Evolutionary conservation across 352 stramenopile genomes (phyloP).

Genomic region (Phytophthora megakarya): DNA sequence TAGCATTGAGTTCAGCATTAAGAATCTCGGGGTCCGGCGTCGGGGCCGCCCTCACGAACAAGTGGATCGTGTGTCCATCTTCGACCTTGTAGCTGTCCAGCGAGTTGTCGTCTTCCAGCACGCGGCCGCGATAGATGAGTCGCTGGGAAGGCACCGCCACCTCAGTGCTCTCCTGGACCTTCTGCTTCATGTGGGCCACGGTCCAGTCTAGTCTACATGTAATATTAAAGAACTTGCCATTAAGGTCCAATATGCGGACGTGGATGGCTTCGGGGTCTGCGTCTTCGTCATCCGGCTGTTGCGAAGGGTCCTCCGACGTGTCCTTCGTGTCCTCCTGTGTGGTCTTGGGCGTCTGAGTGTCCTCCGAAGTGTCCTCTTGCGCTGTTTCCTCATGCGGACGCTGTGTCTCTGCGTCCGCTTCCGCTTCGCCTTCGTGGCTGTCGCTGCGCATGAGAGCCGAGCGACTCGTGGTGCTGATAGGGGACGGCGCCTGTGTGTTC

Average conservation of each 20-base stretch:
- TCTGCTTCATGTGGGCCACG: slow-evolving; percentile 67
- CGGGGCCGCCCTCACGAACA: slow-evolving; percentile 83
- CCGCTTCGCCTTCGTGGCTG: slow-evolving; percentile 21
- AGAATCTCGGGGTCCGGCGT: slow-evolving; percentile 65
- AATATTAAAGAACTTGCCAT: slow-evolving; percentile 87
- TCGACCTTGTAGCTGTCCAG: slow-evolving; percentile 90
- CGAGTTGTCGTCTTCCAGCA: slow-evolving; percentile 80
- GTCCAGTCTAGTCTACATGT: slow-evolving; percentile 66
- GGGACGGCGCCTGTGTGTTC: slow-evolving; percentile 3
- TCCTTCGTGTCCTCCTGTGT: slow-evolving; percentile 21
- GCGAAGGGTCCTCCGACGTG: not conserved
- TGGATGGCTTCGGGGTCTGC: slow-evolving; percentile 47
- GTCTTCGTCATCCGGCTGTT: slow-evolving; percentile 17
- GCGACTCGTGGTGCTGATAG: slow-evolving; percentile 18
- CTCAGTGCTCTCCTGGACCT: slow-evolving; percentile 76
- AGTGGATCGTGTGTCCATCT: slow-evolving; percentile 90
- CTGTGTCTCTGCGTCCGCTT: slow-evolving; percentile 32
- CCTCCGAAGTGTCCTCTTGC: slow-evolving; percentile 6
- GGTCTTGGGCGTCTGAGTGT: slow-evolving; percentile 17
- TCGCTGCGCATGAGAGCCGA: slow-evolving; percentile 42
- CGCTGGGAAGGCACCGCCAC: slow-evolving; percentile 76
- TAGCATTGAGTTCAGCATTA: slow-evolving; percentile 43
- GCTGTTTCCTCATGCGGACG: slow-evolving; percentile 29
- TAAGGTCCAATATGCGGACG: slow-evolving; percentile 82
- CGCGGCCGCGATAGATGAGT: slow-evolving; percentile 91